These are phyloP conservation scores for Nitzschia sp. DNA, from an alignment of 108 stramenopile genomes.

Conservation along the genomic window DNA sequence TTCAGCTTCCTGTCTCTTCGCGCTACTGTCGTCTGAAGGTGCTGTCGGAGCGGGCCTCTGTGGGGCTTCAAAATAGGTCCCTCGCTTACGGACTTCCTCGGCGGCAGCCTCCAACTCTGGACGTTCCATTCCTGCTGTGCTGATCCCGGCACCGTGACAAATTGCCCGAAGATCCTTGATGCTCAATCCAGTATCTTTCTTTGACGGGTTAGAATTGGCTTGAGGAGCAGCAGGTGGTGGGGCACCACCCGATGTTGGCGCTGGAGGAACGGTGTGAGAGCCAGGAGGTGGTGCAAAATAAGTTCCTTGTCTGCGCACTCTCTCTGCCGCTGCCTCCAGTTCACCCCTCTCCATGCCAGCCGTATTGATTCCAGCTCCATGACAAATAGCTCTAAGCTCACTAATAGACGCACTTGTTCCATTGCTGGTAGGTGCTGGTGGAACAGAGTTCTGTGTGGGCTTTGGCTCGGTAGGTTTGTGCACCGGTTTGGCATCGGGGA, in stretches of 20 bases:
- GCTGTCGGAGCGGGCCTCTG: conserved; percentile 1
- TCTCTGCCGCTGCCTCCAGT: conserved; percentile 57
- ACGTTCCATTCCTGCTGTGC: conserved; percentile 84
- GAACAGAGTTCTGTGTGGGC: not conserved
- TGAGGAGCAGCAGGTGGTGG: conserved; percentile 13
- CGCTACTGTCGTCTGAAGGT: conserved; percentile 14
- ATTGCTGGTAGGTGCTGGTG: not conserved
- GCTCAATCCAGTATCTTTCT: conserved; percentile 29
- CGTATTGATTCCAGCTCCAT: conserved; percentile 80
- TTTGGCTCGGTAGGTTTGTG: not conserved
- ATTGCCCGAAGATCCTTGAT: conserved; percentile 78
- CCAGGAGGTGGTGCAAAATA: conserved; percentile 22
- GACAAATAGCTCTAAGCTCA: conserved; percentile 78
- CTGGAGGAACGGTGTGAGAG: conserved; percentile 4
- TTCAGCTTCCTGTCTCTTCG: conserved; percentile 33
- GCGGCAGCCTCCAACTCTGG: conserved; percentile 64
- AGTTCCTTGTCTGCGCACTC: conserved; percentile 43
- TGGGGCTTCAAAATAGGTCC: conserved; percentile 33
- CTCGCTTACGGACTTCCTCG: conserved; percentile 48
- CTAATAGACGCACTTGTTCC: conserved; percentile 10
- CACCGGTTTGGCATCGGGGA: not conserved
- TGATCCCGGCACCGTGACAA: conserved; percentile 76
- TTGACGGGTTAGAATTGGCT: not conserved
- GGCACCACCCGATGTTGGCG: not conserved
- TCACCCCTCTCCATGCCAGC: conserved; percentile 83